These are phyloP conservation scores for Zygoascus biomembranicola DNA, from an alignment of 805 yeast genomes.

Conservation along the genomic window DNA sequence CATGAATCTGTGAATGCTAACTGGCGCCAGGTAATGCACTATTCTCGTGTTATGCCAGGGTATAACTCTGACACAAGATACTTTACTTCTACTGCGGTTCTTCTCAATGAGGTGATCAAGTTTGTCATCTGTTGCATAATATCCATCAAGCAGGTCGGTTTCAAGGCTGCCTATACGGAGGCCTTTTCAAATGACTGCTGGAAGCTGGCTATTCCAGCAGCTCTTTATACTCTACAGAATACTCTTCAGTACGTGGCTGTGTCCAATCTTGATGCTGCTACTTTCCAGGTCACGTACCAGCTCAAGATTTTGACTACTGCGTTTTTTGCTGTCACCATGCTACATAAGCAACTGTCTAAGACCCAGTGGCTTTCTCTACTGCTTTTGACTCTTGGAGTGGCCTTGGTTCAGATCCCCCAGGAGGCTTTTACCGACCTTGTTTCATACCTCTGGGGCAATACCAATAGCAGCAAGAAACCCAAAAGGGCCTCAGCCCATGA, in stretches of 20 bases:
- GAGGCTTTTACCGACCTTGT: slow-evolving; percentile 17
- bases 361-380: slow-evolving; percentile 32
- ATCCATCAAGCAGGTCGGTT: slow-evolving; percentile 20
- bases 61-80: slow-evolving; percentile 25
- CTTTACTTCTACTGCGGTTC: slow-evolving; percentile 34
- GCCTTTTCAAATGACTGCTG: slow-evolving; percentile 32
- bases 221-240: slow-evolving; percentile 34
- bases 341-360: slow-evolving; percentile 26
- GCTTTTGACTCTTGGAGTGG: slow-evolving; percentile 32
- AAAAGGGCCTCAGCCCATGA: neutral
- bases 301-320: slow-evolving; percentile 37
- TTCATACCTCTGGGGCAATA: neutral
- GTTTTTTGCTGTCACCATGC: slow-evolving; percentile 32
- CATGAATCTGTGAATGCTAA: neutral
- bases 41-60: slow-evolving; percentile 34
- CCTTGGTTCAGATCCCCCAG: slow-evolving; percentile 32
- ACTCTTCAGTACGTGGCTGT: slow-evolving; percentile 35
- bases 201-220: slow-evolving; percentile 35
- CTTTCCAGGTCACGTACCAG: slow-evolving; percentile 37
- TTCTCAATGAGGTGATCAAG: slow-evolving; percentile 33
- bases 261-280: slow-evolving; percentile 34
- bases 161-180: slow-evolving; percentile 19
- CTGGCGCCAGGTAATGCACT: slow-evolving; percentile 26
- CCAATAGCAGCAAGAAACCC: neutral
- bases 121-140: slow-evolving; percentile 25